A percentile compares a stretch with the other conserved stretches of the same genome.
phyloP scores from a whole-genome alignment of 352 stramenopile genomes.

The Phytophthora citricola region DNA sequence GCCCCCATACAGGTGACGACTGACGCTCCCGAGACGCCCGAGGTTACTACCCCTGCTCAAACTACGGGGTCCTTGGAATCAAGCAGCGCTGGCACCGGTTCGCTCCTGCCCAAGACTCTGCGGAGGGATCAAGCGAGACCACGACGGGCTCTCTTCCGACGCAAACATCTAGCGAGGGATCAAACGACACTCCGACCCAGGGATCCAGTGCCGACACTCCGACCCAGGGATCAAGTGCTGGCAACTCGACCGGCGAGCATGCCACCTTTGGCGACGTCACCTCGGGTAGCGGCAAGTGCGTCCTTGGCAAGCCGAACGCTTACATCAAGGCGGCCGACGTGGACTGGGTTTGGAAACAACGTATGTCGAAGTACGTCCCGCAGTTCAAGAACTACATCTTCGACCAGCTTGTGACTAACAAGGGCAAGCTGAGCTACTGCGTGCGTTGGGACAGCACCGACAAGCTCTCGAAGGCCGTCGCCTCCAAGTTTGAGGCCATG shows the following conservation, averaged over 20 bases:
- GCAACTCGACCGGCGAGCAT: conserved; percentile 21
- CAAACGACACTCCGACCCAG: not conserved
- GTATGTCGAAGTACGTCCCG: conserved; percentile 29
- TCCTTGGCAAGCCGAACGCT: conserved; percentile 27
- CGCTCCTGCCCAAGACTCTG: conserved; percentile 2
- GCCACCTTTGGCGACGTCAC: conserved; percentile 36
- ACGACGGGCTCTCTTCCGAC: not conserved
- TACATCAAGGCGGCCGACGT: conserved; percentile 29
- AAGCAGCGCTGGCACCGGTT: conserved; percentile 10
- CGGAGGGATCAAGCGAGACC: not conserved
- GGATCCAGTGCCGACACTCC: conserved; percentile 14
- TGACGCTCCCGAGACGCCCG: conserved; percentile 8
- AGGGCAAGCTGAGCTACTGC: conserved; percentile 47
- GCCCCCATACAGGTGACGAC: conserved; percentile 11
- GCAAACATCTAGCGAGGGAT: conserved; percentile 9
- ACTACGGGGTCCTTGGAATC: conserved; percentile 12
- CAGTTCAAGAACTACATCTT: conserved; percentile 51
- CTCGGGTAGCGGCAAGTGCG: conserved; percentile 31
- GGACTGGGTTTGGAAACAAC: conserved; percentile 31
- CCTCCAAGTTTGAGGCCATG: conserved; percentile 56
- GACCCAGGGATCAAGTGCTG: not conserved
- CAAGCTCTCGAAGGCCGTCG: conserved; percentile 43
- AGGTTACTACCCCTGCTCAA: conserved; percentile 15
- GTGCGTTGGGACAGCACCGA: conserved; percentile 59
- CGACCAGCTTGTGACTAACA: conserved; percentile 49